Evolutionary conservation across 2,329 filamentous ascomycete genomes (phyloP).

Genomic region (Penicillium sp.): DNA sequence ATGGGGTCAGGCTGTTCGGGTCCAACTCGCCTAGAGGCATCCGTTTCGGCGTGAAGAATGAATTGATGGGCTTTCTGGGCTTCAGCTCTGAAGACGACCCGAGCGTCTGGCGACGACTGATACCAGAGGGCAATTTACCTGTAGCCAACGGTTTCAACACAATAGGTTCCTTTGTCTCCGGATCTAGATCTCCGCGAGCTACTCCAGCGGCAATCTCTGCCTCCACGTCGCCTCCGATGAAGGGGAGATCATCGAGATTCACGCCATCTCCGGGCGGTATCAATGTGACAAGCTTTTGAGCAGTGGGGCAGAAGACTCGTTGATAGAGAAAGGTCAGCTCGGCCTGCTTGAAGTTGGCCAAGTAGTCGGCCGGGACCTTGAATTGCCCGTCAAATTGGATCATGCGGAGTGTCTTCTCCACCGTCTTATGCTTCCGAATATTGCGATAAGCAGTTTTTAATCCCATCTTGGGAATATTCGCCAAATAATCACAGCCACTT

Average conservation of each 20-base stretch:
- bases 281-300: constrained; percentile 73
- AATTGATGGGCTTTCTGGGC: constrained; percentile 63
- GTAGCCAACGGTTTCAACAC: constrained; percentile 39
- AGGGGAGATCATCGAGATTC: constrained; percentile 73
- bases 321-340: constrained; percentile 94
- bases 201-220: constrained; percentile 72
- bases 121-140: constrained; percentile 38
- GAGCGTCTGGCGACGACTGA: constrained; percentile 46
- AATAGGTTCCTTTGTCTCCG: constrained; percentile 78
- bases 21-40: constrained; percentile 69
- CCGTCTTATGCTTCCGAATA: constrained; percentile 85
- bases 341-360: constrained; percentile 79
- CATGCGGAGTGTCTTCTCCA: constrained; percentile 80
- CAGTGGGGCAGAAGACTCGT: constrained; percentile 84
- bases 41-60: constrained; percentile 68
- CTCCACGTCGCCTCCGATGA: constrained; percentile 76
- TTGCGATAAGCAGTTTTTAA: constrained; percentile 92
- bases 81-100: constrained; percentile 58
- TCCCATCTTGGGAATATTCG: constrained; percentile 81
- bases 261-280: constrained; percentile 68
- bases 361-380: constrained; percentile 77
- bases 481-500: constrained; percentile 94
- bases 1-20: constrained; percentile 69
- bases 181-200: constrained; percentile 81
- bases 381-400: constrained; percentile 89